Evolutionary conservation across 2,329 filamentous ascomycete genomes (phyloP), one percentile per base, ranked within the genome.

Genomic region (Teratosphaeria epicoccoides): DNA sequence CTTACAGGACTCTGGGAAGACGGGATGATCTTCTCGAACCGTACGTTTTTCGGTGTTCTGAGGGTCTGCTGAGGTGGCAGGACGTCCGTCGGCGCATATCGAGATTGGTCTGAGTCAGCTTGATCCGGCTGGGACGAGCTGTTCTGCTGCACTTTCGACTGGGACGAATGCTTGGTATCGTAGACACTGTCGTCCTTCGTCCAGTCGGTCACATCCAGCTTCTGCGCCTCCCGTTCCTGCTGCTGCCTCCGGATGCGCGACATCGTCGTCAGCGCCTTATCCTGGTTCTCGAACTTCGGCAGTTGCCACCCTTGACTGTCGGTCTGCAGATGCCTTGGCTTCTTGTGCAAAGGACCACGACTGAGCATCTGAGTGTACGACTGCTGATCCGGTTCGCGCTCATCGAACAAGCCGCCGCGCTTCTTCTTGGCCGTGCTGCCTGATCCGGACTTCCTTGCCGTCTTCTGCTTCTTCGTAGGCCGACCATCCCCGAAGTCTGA

Each of bases 1-100:
- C 57, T 59, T 5, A 55, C 53, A 5, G 59, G 57, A 24, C 56
- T 57, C 43, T 58, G 59, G n/a, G 59, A 61, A 11, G 59, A 59
- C 9, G 59, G 57, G 14, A 61, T 51, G 26, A 24, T 24, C 24
- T 58, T 54, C n/a, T 29, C 45, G 14, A 53, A 46, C 2, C 46
- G 52, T 7, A 33, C 25, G 17, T 54, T 57, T 14, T 44, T 49
- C 2, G 58, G 58, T 5, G 58, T 60, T 7, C n/a, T 12, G 22
- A 53, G n/a, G 11, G 26, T 45, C 25, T 33, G 23, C 23, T 51
- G 12, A 20, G 33, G n/a, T 40, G 14, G n/a, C 14, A 6, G 17
- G 9, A 14, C 4, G n/a, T 28, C 20, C 7, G 6, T 6, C 24
- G 6, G 17, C 25, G 11, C 20, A 24, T 14, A 2, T 46, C 22